phyloP scores from a whole-genome alignment of 139 green algal genomes.

The Closterium sp. region DNA sequence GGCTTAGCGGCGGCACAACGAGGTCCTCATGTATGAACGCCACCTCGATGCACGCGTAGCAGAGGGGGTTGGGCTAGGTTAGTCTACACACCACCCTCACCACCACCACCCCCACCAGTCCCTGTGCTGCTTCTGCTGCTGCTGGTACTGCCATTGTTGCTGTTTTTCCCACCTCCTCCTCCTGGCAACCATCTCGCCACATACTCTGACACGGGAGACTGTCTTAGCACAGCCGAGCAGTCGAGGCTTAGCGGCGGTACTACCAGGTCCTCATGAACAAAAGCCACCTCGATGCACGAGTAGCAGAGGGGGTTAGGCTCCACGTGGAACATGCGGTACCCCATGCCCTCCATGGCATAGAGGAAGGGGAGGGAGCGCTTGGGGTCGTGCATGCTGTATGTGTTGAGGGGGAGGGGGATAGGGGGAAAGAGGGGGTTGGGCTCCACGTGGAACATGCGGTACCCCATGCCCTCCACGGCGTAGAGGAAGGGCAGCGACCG shows the following conservation, averaged over 20 bases:
- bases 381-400: too few species aligned
- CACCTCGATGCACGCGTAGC: background rate
- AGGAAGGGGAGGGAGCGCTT: too few species aligned
- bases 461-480: background rate
- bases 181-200: background rate
- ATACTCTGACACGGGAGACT: background rate
- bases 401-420: too few species aligned
- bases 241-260: background rate
- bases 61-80: background rate
- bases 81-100: too few species aligned
- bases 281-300: constrained; percentile 25
- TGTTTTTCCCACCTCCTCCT: background rate
- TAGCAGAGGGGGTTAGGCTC: constrained; percentile 28
- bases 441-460: background rate
- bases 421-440: too few species aligned
- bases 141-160: background rate
- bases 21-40: background rate
- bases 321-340: constrained; percentile 35
- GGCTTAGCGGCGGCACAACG: too few species aligned
- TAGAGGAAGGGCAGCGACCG: background rate
- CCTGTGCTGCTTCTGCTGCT: too few species aligned
- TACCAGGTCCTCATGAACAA: constrained; percentile 25
- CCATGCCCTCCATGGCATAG: constrained; percentile 18
- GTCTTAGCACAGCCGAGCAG: background rate
- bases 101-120: too few species aligned